Evolutionary conservation across 2,329 filamentous ascomycete genomes (phyloP), one percentile per base, ranked within the genome.

Genomic region (Fusarium dimerum): DNA sequence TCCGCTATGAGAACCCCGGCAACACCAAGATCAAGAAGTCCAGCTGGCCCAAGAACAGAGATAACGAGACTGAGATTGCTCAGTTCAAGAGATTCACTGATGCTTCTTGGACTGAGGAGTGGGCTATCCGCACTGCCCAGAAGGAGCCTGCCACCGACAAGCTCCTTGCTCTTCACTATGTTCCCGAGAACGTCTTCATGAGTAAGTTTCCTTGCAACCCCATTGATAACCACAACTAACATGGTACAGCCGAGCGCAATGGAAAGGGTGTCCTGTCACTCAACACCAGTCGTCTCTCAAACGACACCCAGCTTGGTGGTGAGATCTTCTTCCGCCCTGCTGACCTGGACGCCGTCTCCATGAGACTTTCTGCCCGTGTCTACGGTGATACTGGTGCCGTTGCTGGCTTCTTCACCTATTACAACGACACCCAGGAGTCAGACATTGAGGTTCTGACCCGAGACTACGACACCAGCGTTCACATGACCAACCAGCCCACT

Each of bases 381-480:
- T 47, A 17, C 9, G 56, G 56, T 6, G 36, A 41, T n/a, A n/a
- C 43, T 11, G 56, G 56, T 32, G 56, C 51, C 1, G 54, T 57
- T 1, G 56, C 56, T 20, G 56, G 54, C 9, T 59, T 59, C 34
- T 59, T 59, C 42, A 57, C 54, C 9, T 59, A 59, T 17, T 52
- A 49, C 18, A 59, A 59, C 17, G 56, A 59, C 51, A 59, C 56
- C 2, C 56, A 59, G 26, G 56, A 59, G 32, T 55, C 56, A 8
- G 56, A 59, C 41, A 59, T 59, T 16, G 56, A 59, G 36, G 40
- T 59, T 2, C 11, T 54, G 8, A 49, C 48, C 6, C 44, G 50
- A 11, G 52, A 55, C 36, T 16, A 44, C 29, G 52, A 48, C 30
- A 30, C 20, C 5, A 18, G 39, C 6, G 52, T 55, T 15, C 49